Conservation (phyloP, 2,329 filamentous ascomycete species). For the Colletotrichum phormii region DNA sequence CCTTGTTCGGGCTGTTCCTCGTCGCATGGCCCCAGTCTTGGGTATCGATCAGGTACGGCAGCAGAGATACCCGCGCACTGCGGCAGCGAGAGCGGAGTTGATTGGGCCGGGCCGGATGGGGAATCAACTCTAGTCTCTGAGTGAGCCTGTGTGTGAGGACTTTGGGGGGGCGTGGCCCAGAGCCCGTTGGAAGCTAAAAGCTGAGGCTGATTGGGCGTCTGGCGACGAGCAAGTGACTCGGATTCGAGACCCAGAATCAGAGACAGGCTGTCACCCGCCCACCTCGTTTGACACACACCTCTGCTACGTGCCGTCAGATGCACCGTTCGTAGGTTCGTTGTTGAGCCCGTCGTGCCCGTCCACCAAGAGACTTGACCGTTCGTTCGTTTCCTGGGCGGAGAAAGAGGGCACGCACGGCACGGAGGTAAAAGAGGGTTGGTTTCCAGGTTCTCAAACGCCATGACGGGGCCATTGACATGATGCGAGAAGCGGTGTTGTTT, state of each 20-base stretch:
- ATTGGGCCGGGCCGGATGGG: neutral
- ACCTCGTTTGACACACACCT: constrained; percentile 29
- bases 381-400: neutral
- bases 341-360: neutral
- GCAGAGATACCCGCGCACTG: neutral
- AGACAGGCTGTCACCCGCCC: constrained; percentile 34
- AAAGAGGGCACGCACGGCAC: neutral
- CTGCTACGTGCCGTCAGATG: constrained; percentile 21
- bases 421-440: neutral
- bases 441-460: neutral
- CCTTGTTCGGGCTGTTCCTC: neutral
- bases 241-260: constrained; percentile 21
- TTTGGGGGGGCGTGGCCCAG: neutral
- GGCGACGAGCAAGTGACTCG: constrained; percentile 20
- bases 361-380: neutral
- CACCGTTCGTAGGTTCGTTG: constrained; percentile 9
- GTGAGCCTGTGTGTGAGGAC: neutral
- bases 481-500: constrained; percentile 3
- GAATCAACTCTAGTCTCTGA: too few relatives aligned
- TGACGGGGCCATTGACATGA: constrained; percentile 7
- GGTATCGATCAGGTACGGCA: constrained; percentile 30
- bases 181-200: neutral
- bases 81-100: neutral
- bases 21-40: constrained; percentile 15
- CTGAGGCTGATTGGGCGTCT: constrained; percentile 16